phyloP scores from a whole-genome alignment of 768 basidiomycete genomes.

The Krasilnikovozyma curviuscula region DNA sequence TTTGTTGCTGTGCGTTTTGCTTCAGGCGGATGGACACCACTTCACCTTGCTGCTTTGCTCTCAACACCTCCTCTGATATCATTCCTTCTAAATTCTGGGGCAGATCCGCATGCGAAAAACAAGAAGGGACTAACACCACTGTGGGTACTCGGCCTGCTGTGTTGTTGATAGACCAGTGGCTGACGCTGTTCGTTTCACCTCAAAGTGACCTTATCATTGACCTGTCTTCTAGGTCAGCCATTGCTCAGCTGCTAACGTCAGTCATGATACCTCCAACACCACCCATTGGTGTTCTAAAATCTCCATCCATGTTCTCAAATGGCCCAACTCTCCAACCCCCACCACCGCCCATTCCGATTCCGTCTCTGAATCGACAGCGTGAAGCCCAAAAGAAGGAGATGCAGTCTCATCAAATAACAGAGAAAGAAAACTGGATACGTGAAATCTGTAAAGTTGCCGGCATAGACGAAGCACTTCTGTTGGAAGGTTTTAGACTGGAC shows the following conservation, averaged over 20 bases:
- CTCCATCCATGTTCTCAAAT: background rate
- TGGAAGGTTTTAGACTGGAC: slow-evolving; percentile 1
- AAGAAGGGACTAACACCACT: slow-evolving; percentile 62
- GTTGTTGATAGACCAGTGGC: background rate
- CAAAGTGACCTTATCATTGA: slow-evolving; percentile 8
- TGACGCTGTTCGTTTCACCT: background rate
- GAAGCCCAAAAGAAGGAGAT: background rate
- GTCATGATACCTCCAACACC: slow-evolving; percentile 7
- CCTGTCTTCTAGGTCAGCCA: slow-evolving; percentile 1
- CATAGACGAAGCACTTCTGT: background rate
- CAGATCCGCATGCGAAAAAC: slow-evolving; percentile 60
- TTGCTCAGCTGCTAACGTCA: slow-evolving; percentile 1
- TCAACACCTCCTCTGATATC: slow-evolving; percentile 81
- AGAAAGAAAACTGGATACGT: slow-evolving; percentile 11
- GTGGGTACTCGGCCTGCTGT: background rate
- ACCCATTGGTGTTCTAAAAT: background rate
- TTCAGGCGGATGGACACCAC: slow-evolving; percentile 79
- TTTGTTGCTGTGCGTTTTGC: background rate
- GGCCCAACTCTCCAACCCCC: background rate
- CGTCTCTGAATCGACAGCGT: background rate
- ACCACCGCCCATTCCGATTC: background rate
- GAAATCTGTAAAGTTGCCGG: background rate
- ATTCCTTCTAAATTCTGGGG: slow-evolving; percentile 78
- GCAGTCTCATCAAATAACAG: too few species aligned
- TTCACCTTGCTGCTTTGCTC: slow-evolving; percentile 76